These are phyloP conservation scores for Monilinia laxa DNA, from an alignment of 2,329 filamentous ascomycete genomes.

Conservation along the genomic window DNA sequence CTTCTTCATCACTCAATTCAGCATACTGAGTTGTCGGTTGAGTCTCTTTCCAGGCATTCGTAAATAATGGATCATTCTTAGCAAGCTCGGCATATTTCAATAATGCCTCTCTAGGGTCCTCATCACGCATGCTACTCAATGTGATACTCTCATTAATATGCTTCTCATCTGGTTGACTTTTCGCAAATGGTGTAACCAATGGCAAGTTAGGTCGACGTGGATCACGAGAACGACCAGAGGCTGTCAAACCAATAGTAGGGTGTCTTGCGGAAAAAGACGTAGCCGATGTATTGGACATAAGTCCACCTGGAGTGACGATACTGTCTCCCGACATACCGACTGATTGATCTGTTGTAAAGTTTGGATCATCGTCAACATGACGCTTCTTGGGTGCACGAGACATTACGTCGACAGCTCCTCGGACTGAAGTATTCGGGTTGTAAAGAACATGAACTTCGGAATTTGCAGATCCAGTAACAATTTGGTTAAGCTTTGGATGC, in stretches of 20 bases:
- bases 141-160: conserved; percentile 88
- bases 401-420: conserved; percentile 86
- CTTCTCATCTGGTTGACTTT: conserved; percentile 83
- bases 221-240: conserved; percentile 73
- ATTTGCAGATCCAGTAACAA: conserved; percentile 90
- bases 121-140: conserved; percentile 88
- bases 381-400: conserved; percentile 90
- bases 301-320: conserved; percentile 68
- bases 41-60: conserved; percentile 86
- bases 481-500: conserved; percentile 95
- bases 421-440: conserved; percentile 76
- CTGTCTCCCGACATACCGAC: conserved; percentile 80
- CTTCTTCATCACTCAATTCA: conserved; percentile 83
- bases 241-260: conserved; percentile 72
- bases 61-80: conserved; percentile 91
- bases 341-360: conserved; percentile 79
- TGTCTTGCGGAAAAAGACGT: conserved; percentile 57
- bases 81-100: conserved; percentile 94
- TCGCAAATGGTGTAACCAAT: conserved; percentile 82
- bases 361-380: conserved; percentile 90
- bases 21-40: conserved; percentile 92
- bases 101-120: conserved; percentile 90
- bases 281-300: conserved; percentile 50
- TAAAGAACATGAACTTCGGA: conserved; percentile 88
- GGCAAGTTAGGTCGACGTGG: conserved; percentile 84